Evolutionary conservation across 2,329 filamentous ascomycete species (phyloP), one percentile per base, ranked within the genome.

Genomic region (Aspergillus floridensis): DNA sequence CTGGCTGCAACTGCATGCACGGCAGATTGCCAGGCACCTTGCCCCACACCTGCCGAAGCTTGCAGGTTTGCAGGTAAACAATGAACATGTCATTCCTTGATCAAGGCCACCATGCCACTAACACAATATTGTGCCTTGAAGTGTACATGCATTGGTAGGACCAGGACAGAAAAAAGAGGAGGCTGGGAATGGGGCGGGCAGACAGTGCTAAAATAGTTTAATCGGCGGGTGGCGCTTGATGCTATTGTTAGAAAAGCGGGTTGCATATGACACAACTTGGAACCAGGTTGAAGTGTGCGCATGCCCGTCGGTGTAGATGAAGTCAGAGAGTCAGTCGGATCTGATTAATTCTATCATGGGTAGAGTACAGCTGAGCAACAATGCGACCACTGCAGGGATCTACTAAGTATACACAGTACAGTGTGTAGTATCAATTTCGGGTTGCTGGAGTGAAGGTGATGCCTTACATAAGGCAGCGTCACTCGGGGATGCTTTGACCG

Each of bases 161-260:
- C 24, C 51, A 10, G 16, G 35, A 14, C 11, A 14, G 57, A 62
- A 22, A 62, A 62, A 54, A 22, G 51, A 49, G 59, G 61, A 55
- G 61, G 61, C 53, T 63, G 61, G 61, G 58, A 24, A 49, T 62
- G 60, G 60, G 58, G 58, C 35, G 58, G 49, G 58, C 41, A 48
- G 55, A 51, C 58, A 50, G 53, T 49, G 56, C 58, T 57, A 49
- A 56, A 52, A 46, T 49, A 14, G 11, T 12, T 29, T 47, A 41
- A 50, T n/a, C 32, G 21, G 41, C 50, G 14, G 32, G 51, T 53
- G 51, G 51, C 41, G 53, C 24, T 46, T 32, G 53, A 55, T 46
- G 52, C 35, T 59, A 51, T 59, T 51, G 52, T 31, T 50, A 26
- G 48, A 48, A 44, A 35, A 32, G 44, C 49, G 32, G 32, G n/a